These are phyloP conservation scores for Medicago truncatula DNA, from an alignment of 306 rosid species.

Conservation along the genomic window DNA sequence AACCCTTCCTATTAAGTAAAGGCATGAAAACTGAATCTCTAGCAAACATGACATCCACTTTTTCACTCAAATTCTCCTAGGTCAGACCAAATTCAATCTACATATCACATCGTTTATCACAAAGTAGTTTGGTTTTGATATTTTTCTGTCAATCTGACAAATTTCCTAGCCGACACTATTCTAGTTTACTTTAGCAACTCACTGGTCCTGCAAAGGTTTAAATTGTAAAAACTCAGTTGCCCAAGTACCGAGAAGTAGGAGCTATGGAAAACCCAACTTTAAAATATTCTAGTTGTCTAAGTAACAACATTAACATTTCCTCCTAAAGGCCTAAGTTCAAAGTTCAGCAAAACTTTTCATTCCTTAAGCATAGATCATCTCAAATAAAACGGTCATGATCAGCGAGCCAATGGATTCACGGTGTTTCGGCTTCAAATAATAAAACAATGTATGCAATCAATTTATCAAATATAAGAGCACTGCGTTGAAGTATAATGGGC, in stretches of 20 bases:
- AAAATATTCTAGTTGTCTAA: not conserved
- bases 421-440: slow-evolving; percentile 16
- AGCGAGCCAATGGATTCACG: slow-evolving; percentile 17
- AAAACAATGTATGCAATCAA: slow-evolving; percentile 22
- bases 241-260: not conserved
- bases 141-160: slow-evolving; percentile 24
- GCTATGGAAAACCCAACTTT: slow-evolving; percentile 14
- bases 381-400: slow-evolving; percentile 8
- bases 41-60: not conserved
- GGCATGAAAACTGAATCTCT: slow-evolving; percentile 27
- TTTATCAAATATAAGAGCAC: slow-evolving; percentile 27
- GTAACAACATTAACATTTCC: slow-evolving; percentile 18
- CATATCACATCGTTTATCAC: slow-evolving; percentile 9
- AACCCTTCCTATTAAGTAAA: slow-evolving; percentile 27
- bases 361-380: slow-evolving; percentile 18
- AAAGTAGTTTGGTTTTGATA: slow-evolving; percentile 8
- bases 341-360: slow-evolving; percentile 17
- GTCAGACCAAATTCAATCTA: slow-evolving; percentile 18
- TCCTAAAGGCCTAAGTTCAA: not conserved
- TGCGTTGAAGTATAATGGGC: slow-evolving; percentile 6
- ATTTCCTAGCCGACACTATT: slow-evolving; percentile 14
- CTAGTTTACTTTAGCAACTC: slow-evolving; percentile 31
- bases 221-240: slow-evolving; percentile 6
- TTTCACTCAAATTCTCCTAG: slow-evolving; percentile 29
- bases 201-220: not conserved